Conservation (phyloP, 495 filamentous ascomycete genomes). For the Astrocystis sublimbata region DNA sequence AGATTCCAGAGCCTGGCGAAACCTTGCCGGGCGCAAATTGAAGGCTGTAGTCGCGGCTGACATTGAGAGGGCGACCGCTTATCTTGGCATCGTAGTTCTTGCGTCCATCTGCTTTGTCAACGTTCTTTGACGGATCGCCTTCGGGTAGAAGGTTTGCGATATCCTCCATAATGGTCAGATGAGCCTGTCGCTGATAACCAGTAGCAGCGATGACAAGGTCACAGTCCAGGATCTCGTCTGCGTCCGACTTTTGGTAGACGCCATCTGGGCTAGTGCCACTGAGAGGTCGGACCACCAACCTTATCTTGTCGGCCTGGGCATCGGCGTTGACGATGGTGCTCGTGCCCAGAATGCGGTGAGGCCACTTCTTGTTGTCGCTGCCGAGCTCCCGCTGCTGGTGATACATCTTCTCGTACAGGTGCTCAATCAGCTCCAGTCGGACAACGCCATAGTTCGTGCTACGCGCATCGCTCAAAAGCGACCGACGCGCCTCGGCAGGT, state of each 20-base stretch:
- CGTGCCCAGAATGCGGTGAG: slow-evolving; percentile 71
- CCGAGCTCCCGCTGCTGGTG: slow-evolving; percentile 70
- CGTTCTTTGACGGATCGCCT: slow-evolving; percentile 19
- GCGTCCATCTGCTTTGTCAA: slow-evolving; percentile 27
- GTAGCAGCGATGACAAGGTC: slow-evolving; percentile 86
- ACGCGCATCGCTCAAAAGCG: slow-evolving; percentile 63
- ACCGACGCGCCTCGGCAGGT: slow-evolving; percentile 58
- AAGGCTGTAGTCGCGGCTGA: slow-evolving; percentile 72
- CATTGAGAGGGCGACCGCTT: slow-evolving; percentile 27
- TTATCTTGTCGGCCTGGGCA: slow-evolving; percentile 41
- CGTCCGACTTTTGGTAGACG: slow-evolving; percentile 24
- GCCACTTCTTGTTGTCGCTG: slow-evolving; percentile 70
- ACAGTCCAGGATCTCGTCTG: slow-evolving; percentile 63
- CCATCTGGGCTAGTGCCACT: slow-evolving; percentile 29
- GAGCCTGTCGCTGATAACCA: slow-evolving; percentile 77
- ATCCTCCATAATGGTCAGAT: slow-evolving; percentile 72
- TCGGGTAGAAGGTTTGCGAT: slow-evolving; percentile 63
- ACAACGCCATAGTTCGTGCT: slow-evolving; percentile 95
- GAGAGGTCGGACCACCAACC: slow-evolving; percentile 45
- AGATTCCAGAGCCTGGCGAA: slow-evolving; percentile 69
- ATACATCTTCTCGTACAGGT: slow-evolving; percentile 82
- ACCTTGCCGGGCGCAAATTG: slow-evolving; percentile 66
- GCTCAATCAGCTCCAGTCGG: slow-evolving; percentile 80
- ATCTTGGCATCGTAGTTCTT: slow-evolving; percentile 29
- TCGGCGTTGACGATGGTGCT: slow-evolving; percentile 63